Evolutionary conservation across 257 asterid genomes (phyloP), one percentile per base, ranked within the genome.

Genomic region (Forsythia viridissima): DNA sequence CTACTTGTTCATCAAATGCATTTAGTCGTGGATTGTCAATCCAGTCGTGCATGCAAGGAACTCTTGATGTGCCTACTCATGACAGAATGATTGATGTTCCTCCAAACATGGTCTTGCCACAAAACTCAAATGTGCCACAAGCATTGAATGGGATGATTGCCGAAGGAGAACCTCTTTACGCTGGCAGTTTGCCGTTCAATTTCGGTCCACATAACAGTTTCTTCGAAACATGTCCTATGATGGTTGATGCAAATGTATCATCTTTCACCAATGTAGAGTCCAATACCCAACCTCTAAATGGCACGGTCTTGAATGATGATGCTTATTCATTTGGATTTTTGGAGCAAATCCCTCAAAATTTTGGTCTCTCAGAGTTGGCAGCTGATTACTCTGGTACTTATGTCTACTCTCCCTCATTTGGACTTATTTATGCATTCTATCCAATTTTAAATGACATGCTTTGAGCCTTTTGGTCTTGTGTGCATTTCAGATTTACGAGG

Each of bases 161-260:
- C 51, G 89, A 90, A 78, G 68, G 92, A 24, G 96, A 86, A 82
- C 82, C 85, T 43, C 86, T 90, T 74, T 88, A 78, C 80, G 89
- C 84, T 63, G 92, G 89, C 76, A 82, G 78, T 85, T 90, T 88
- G 4, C 84, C 86, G 76, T 93, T 87, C 61, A 82, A 85, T 76
- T 88, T 86, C 83, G 83, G 84, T 61, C 88, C 82, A 15, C 91
- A 85, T 57, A 86, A 83, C 82, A 88, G 86, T 78, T 86, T 83
- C 82, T 76, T 87, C 79, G 97, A 87, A 74, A 82, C 90, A 46
- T 87, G 88, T 76, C 82, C 90, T 61, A 76, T 86, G 81, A 81
- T 90, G 85, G 90, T 90, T 43, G 92, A 90, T 87, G 89, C 91
- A 66, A 84, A 94, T 77, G 88, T 88, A n/a, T 76, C 91, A 20